phyloP scores from a whole-genome alignment of 139 green algal species.

The Chlorella sp. region DNA sequence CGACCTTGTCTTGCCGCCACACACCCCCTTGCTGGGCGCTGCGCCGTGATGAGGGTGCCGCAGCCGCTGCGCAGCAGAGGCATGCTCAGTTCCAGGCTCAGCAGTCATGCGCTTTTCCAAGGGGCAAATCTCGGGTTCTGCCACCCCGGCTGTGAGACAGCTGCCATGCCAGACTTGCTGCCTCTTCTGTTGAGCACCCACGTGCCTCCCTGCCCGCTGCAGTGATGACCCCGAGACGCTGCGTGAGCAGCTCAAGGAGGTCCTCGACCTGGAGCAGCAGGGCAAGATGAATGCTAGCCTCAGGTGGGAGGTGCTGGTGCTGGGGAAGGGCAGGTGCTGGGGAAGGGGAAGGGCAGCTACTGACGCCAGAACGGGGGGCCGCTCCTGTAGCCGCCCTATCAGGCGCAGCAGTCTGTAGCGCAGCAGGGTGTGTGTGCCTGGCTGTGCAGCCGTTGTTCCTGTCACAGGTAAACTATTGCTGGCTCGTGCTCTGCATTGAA shows the following conservation, averaged over 20 bases:
- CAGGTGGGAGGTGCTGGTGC: background rate
- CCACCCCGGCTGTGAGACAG: background rate
- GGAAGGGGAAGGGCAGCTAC: background rate
- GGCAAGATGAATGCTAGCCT: slow-evolving; percentile 42
- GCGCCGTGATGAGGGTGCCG: background rate
- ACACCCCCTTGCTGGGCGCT: background rate
- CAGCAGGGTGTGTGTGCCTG: too few relatives aligned
- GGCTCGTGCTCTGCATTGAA: background rate
- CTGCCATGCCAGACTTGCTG: background rate
- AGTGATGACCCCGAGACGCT: slow-evolving; percentile 49
- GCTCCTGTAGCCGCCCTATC: too few relatives aligned
- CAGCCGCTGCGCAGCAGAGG: background rate
- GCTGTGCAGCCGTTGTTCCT: too few relatives aligned
- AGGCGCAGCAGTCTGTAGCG: too few relatives aligned
- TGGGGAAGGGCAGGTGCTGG: background rate
- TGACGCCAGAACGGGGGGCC: too few relatives aligned
- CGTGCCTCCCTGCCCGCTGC: background rate
- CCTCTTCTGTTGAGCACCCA: background rate
- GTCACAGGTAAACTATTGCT: background rate
- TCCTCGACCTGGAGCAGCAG: slow-evolving; percentile 77
- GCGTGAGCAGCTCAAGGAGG: slow-evolving; percentile 70
- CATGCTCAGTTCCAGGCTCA: too few relatives aligned
- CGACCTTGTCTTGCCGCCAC: background rate
- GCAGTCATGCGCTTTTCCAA: too few relatives aligned
- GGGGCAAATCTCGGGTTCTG: background rate